Base-by-base conservation (phyloP, 495 filamentous ascomycete genomes). In the Aspergillus baeticus region DNA sequence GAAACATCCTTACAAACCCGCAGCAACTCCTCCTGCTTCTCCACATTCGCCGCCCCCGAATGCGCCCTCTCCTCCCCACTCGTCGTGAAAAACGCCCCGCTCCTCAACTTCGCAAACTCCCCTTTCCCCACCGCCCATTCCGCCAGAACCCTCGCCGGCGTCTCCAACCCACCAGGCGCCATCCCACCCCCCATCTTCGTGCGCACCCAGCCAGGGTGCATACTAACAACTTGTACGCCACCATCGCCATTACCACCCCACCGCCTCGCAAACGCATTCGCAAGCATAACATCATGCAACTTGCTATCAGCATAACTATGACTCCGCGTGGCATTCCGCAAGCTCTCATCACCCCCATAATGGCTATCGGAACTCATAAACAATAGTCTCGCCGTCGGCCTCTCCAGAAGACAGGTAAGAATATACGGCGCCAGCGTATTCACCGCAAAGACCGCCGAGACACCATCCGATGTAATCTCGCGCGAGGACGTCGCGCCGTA, bases 191-290 rank as follows among this genome's bases (percentile, higher is more conserved):
- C 83, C 81, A 86, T 81, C 65, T 82, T 80, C 8, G 84, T 87
- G 55, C 77, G 68, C 38, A 86, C 82, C 84, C 84, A 86, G 3
- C 84, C 84, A 6, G 84, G 84, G 65, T 82, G 77, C 61, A 85
- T 71, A 5, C 74, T 71, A 20, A 81, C 73, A 0, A 79, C 76
- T 41, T 77, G 66, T 3, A 81, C 60, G n/a, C 17, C 55, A 8
- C 26, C 71, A 2, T 79, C 60, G n/a, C 17, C 55, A 8, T 8
- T 71, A 2, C 78, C 74, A 5, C 70, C 67, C 71, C 79, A 81
- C 2, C 70, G 67, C 5, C 78, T 62, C 1, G 81, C 73, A 58
- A 84, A 80, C 10, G 75, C 77, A 53, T 80, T 81, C 5, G 79
- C 75, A 8, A 85, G 68, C 70, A 85, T 72, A 15, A 79, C 67